Conservation (phyloP, 495 filamentous ascomycete genomes). For the Aspergillus carlsbadensis region DNA sequence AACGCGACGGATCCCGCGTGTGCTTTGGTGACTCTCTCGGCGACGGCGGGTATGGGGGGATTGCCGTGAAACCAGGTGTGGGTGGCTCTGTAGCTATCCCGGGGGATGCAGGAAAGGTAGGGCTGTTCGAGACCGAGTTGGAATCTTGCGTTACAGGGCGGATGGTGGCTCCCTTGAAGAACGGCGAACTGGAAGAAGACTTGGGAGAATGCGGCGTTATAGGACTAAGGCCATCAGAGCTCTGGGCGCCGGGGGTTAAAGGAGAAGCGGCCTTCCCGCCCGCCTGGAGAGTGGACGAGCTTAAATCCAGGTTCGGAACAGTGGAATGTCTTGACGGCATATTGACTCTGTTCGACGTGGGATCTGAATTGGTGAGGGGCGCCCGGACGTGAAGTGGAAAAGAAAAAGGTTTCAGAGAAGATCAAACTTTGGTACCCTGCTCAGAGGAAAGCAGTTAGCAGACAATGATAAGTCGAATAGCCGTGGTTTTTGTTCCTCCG, state of each 20-base stretch:
- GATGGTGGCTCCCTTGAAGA: constrained; percentile 44
- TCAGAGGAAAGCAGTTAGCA: background rate
- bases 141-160: constrained; percentile 46
- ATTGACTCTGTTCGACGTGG: constrained; percentile 15
- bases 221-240: constrained; percentile 41
- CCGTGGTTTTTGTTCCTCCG: background rate
- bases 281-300: constrained; percentile 32
- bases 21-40: constrained; percentile 49
- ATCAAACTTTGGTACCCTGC: background rate
- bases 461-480: background rate
- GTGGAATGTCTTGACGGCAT: constrained; percentile 45
- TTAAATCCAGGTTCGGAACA: constrained; percentile 47
- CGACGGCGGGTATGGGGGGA: constrained; percentile 54
- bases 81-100: constrained; percentile 27
- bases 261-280: constrained; percentile 36
- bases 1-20: constrained; percentile 52
- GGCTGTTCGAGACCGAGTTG: constrained; percentile 32
- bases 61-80: constrained; percentile 52
- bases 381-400: background rate
- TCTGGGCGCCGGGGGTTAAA: constrained; percentile 37
- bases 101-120: constrained; percentile 34
- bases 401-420: background rate
- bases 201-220: constrained; percentile 45
- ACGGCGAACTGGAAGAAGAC: constrained; percentile 41
- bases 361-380: background rate